Conservation (phyloP, 768 basidiomycete species). For the Podaxis sp. region DNA sequence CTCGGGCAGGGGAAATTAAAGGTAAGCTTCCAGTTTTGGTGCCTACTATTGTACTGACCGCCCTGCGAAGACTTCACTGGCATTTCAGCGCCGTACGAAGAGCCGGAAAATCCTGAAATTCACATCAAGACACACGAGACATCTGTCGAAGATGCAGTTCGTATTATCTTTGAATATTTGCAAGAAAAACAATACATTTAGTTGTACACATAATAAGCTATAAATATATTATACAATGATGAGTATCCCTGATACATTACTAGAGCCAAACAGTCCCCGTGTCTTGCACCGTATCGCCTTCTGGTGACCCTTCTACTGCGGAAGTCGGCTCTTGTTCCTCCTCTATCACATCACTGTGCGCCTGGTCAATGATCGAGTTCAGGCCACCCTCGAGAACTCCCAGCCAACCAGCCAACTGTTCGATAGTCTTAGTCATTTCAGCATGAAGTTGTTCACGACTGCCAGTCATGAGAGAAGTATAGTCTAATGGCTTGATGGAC, state of each 20-base stretch:
- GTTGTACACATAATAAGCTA: slow-evolving; percentile 15
- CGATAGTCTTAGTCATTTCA: slow-evolving; percentile 73
- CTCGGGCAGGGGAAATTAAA: slow-evolving; percentile 93
- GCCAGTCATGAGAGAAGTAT: slow-evolving; percentile 53
- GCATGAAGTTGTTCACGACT: slow-evolving; percentile 46
- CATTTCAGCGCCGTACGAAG: slow-evolving; percentile 95
- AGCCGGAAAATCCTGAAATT: slow-evolving; percentile 81
- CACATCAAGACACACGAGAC: slow-evolving; percentile 87
- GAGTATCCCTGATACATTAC: neutral
- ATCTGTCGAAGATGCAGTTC: slow-evolving; percentile 76
- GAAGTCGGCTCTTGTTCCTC: slow-evolving; percentile 53
- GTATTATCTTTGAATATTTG: slow-evolving; percentile 80
- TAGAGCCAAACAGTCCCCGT: neutral
- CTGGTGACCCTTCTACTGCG: slow-evolving; percentile 20
- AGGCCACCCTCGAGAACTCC: slow-evolving; percentile 73
- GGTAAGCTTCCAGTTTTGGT: slow-evolving; percentile 44
- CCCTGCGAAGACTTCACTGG: slow-evolving; percentile 88
- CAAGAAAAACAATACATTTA: slow-evolving; percentile 58
- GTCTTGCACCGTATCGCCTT: neutral
- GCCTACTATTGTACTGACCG: neutral
- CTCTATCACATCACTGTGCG: slow-evolving; percentile 52
- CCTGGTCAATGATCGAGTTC: slow-evolving; percentile 58
- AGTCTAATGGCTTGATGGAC: slow-evolving; percentile 57
- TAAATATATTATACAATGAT: neutral
- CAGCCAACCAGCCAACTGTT: slow-evolving; percentile 77